Percentiles rank a stretch among this genome's conserved stretches.
Conservation (phyloP, 208 protist genomes). For the Acanthamoeba royreba region DNA sequence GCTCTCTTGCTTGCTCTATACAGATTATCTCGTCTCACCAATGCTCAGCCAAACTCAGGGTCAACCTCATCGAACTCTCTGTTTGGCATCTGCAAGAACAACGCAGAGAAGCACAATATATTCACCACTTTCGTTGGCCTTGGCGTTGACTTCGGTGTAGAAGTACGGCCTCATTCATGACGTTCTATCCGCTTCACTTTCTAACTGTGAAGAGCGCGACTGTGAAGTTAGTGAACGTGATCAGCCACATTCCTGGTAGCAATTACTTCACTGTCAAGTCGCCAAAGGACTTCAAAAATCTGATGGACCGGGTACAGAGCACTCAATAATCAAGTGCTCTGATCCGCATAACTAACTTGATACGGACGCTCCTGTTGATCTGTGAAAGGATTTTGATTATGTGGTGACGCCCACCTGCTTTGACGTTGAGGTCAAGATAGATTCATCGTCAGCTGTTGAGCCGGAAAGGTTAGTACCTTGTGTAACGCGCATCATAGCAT, state of each 20-base stretch:
- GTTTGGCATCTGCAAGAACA: background rate
- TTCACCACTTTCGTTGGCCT: background rate
- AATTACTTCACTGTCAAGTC: background rate
- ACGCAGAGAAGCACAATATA: background rate
- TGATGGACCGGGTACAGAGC: background rate
- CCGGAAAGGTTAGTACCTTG: background rate
- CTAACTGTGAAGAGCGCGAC: too few species aligned
- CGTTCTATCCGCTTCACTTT: background rate
- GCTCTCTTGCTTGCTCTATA: background rate
- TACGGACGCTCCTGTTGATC: too few species aligned
- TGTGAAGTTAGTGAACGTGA: background rate
- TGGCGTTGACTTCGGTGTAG: background rate
- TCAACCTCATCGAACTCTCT: background rate
- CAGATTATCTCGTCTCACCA: background rate
- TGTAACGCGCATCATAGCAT: background rate
- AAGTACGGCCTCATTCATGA: background rate
- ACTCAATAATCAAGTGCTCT: too few species aligned
- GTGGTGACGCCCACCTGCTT: background rate
- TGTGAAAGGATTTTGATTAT: background rate
- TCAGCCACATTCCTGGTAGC: background rate
- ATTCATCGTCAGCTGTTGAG: background rate
- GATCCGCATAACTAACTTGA: too few species aligned
- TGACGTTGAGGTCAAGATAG: background rate
- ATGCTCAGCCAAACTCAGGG: background rate
- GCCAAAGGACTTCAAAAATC: background rate